Evolutionary conservation across 352 stramenopile genomes (phyloP).

Genomic region (Globisporangium middletonii): DNA sequence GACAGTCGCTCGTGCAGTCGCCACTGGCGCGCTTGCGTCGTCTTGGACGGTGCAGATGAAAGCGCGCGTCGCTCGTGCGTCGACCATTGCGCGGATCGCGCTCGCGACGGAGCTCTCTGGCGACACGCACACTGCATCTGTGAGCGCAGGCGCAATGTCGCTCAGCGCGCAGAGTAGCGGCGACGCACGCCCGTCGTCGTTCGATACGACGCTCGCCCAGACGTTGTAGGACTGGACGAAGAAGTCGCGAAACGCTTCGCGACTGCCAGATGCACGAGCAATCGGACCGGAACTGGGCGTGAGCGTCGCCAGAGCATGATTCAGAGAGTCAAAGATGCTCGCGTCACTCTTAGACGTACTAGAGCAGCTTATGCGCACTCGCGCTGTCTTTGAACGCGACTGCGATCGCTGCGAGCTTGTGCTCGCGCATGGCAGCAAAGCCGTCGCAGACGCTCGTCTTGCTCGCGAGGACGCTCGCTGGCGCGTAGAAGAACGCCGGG

Average conservation of each 20-base stretch:
- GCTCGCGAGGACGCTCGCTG: slow-evolving; percentile 18
- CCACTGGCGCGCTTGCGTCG: not conserved
- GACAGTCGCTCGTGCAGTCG: slow-evolving; percentile 11
- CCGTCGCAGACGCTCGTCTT: slow-evolving; percentile 27
- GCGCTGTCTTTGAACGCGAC: slow-evolving; percentile 12
- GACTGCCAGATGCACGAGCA: not conserved
- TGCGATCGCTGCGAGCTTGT: slow-evolving; percentile 24
- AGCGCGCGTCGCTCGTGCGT: slow-evolving; percentile 24
- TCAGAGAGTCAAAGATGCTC: not conserved
- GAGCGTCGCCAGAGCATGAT: not conserved
- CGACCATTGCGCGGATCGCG: slow-evolving; percentile 40
- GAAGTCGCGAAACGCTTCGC: slow-evolving; percentile 18
- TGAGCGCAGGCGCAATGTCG: slow-evolving; percentile 12
- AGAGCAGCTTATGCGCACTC: slow-evolving; percentile 7
- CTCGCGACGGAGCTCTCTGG: slow-evolving; percentile 35
- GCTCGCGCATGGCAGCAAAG: slow-evolving; percentile 26
- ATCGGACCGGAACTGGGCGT: not conserved
- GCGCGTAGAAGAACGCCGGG: slow-evolving; percentile 39
- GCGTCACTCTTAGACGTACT: not conserved
- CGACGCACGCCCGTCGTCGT: not conserved
- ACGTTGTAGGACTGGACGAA: slow-evolving; percentile 16
- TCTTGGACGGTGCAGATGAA: slow-evolving; percentile 14
- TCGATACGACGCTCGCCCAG: not conserved
- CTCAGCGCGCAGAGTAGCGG: slow-evolving; percentile 25
- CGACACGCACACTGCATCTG: slow-evolving; percentile 12